phyloP scores from a whole-genome alignment of 2,329 filamentous ascomycete genomes.

The Coniochaeta sp. region DNA sequence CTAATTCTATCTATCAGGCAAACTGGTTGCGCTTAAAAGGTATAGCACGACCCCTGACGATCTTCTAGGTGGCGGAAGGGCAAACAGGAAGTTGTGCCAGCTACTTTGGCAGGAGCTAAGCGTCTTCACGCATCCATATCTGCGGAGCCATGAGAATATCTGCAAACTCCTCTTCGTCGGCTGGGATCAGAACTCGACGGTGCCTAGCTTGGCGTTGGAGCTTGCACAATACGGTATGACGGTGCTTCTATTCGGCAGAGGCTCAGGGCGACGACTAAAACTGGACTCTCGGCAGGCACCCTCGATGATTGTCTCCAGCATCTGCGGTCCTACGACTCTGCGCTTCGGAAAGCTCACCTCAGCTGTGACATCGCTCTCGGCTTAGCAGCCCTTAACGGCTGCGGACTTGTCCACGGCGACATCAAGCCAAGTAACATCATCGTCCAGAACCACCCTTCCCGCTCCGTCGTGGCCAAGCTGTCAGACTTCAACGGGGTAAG shows the following conservation, averaged over 20 bases:
- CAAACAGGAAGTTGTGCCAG: background rate
- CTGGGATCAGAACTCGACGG: background rate
- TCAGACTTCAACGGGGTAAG: background rate
- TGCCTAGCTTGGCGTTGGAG: background rate
- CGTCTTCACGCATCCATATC: background rate
- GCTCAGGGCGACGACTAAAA: background rate
- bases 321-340: background rate
- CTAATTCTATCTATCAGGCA: background rate
- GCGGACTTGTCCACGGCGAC: background rate
- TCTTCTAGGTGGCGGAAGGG: background rate
- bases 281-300: background rate
- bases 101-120: background rate
- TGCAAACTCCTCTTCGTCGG: background rate
- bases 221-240: background rate
- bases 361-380: background rate
- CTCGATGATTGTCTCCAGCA: background rate
- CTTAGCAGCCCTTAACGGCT: background rate
- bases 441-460: background rate
- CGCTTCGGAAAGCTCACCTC: background rate
- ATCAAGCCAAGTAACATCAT: background rate
- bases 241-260: background rate
- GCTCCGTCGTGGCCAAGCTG: background rate
- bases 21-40: background rate
- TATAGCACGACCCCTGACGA: background rate
- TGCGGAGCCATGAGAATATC: background rate